Evolutionary conservation across 176 grass and related monocot species (phyloP), one percentile per base, ranked within the genome.

Genomic region (Oryza australiensis): DNA sequence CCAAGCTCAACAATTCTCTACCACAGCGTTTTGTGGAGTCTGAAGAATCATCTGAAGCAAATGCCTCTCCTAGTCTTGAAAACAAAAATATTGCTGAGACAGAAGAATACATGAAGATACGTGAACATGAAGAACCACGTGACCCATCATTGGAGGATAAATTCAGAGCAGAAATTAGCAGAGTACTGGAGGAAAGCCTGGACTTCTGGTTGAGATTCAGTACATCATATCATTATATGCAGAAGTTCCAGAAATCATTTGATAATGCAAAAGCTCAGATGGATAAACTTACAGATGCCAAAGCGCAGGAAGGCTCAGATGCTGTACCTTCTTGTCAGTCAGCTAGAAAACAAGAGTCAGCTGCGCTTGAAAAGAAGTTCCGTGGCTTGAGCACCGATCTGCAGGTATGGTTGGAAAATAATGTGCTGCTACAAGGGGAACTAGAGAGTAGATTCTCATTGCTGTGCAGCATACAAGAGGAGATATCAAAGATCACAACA

Each of bases 391-490:
- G 87, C 88, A 91, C 89, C n/a, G 89, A 91, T 46, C 80, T 94
- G 46, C 89, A 91, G 70, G 92, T 94, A 71, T 94, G 89, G 92
- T 53, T 91, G 68, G 92, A 94, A 89, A 94, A 89, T 72, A 94
- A 91, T 45, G 81, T 88, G 45, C 41, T 91, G 20, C 69, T 94
- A 26, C 86, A 89, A 75, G 84, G 84, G 59, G 89, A 94, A 43
- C 53, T 94, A 20, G 83, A 94, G 77, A 87, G 67, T 49, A 89
- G 84, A 72, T 91, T 91, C 70, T 87, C 86, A 34, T 89, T 87
- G 30, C 60, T 94, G 9, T 91, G 89, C 74, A 78, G 42, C 57
- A 89, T 91, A 82, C 80, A 94, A 66, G 89, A 94, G 48, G 92
- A 89, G 64, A 91, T 94, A 87, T 78, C 86, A 64, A 88, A 86